Evolutionary conservation across 2,329 filamentous ascomycete species (phyloP).

Genomic region (Harringtonia lauricola): DNA sequence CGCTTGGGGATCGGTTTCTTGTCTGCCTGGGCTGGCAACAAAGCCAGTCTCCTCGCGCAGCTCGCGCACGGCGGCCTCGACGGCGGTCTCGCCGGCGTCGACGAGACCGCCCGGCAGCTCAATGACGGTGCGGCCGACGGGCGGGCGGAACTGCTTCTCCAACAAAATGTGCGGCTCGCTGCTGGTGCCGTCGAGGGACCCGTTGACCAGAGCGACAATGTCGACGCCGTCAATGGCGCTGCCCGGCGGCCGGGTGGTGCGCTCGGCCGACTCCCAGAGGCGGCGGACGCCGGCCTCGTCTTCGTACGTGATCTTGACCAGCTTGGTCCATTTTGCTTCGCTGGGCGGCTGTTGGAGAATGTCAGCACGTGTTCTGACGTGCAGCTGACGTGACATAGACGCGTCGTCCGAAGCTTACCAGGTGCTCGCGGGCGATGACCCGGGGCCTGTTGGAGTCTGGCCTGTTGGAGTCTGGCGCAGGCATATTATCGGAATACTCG

Average conservation of each 20-base stretch:
- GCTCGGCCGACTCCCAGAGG: slow-evolving; percentile 63
- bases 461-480: no score
- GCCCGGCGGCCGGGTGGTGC: slow-evolving; percentile 45
- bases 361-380: no score
- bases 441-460: no score
- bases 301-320: slow-evolving; percentile 52
- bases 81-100: slow-evolving; percentile 49
- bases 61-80: slow-evolving; percentile 51
- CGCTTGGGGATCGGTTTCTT: no score
- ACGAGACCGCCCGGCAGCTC: slow-evolving; percentile 56
- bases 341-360: slow-evolving; percentile 33
- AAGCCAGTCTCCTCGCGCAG: slow-evolving; percentile 59
- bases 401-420: background rate
- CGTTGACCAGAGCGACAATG: slow-evolving; percentile 57
- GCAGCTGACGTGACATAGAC: background rate
- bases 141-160: slow-evolving; percentile 57
- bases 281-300: slow-evolving; percentile 49
- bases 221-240: slow-evolving; percentile 61
- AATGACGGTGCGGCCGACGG: slow-evolving; percentile 46
- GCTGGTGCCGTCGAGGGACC: slow-evolving; percentile 16
- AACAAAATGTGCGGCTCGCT: slow-evolving; percentile 42
- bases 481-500: no score
- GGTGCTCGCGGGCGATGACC: background rate
- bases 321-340: slow-evolving; percentile 49
- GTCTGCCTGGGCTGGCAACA: no score